Base-by-base conservation (phyloP, 108 stramenopile genomes). In the Cyclostephanos tholiformis region DNA sequence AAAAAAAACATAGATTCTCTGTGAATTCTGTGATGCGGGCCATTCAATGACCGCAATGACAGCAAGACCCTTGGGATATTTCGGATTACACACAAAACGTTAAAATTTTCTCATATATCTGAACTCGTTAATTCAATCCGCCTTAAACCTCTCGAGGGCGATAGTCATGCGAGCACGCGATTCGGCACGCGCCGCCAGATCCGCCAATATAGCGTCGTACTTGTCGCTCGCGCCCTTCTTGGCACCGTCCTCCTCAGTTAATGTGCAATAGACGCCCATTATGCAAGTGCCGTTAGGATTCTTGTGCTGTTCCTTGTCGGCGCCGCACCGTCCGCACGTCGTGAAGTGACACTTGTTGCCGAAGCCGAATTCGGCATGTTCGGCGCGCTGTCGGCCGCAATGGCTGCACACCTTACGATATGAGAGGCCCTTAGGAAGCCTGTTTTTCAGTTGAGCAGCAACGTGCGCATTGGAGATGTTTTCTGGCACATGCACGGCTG, bases 301-400 rank as follows among this genome's bases (percentile, higher is more conserved):
- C 32, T 26, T 27, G 63, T 93, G 92, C 71, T 79, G 58, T 7
- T 87, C 65, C 20, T 67, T 38, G n/a, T 82, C 80, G 43, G 90
- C 88, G 13, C 86, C 80, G 53, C 92, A 93, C 22, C 83, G 82
- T 4, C 87, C 92, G 63, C 92, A 93, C 23, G 87, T 87, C 52
- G 86, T 65, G 53, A 84, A 88, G 36, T 80, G 79, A 58, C 92
- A 93, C 63, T 90, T 89, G 74, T 93, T 89, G 20, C 92, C 92
- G 70, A 91, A 93, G 30, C 92, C 90, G n/a, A 91, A 75, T 66
- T 93, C 92, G 6, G 89, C 90, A 68, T 93, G 92, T 66, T 93
- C 90, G 7, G 86, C 84, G 6, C 92, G 71, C n/a, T 89, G 85
- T 36, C 85, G 82, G 38, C 92, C 92, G 55, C 90, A 93, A 48